Conservation (phyloP, 23 red algal genomes). For the Gracilaria vermiculophylla region DNA sequence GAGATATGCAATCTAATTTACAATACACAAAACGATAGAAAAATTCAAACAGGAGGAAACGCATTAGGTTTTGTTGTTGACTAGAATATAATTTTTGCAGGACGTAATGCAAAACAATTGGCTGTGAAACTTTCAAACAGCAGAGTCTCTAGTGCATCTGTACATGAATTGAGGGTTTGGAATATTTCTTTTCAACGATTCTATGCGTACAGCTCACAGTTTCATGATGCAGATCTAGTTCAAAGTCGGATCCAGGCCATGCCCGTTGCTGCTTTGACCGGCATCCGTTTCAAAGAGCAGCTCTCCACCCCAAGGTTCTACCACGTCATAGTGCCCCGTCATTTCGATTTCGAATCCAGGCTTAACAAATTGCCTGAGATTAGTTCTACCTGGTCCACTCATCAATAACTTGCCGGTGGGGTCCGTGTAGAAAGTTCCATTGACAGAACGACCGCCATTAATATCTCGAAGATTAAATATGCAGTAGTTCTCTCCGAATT, state of each 20-base stretch:
- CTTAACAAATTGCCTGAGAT: conserved; percentile 51
- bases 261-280: neutral
- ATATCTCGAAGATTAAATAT: neutral
- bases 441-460: neutral
- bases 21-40: no score
- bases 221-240: no score
- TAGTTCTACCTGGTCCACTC: conserved; percentile 15
- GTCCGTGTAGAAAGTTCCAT: conserved; percentile 57
- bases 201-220: no score
- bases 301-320: conserved; percentile 17
- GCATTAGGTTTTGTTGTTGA: no score
- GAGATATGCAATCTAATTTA: no score
- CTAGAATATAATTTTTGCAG: no score
- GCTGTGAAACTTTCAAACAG: no score
- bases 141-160: no score
- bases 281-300: neutral
- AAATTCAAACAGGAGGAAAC: no score
- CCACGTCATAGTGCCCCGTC: conserved; percentile 10
- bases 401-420: neutral
- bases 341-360: conserved; percentile 34
- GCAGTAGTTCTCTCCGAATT: conserved; percentile 9
- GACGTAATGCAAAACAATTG: no score
- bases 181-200: no score
- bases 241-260: neutral
- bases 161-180: no score